These are phyloP conservation scores for Teunomyces panamensis DNA, from an alignment of 805 yeast genomes.

Conservation along the genomic window DNA sequence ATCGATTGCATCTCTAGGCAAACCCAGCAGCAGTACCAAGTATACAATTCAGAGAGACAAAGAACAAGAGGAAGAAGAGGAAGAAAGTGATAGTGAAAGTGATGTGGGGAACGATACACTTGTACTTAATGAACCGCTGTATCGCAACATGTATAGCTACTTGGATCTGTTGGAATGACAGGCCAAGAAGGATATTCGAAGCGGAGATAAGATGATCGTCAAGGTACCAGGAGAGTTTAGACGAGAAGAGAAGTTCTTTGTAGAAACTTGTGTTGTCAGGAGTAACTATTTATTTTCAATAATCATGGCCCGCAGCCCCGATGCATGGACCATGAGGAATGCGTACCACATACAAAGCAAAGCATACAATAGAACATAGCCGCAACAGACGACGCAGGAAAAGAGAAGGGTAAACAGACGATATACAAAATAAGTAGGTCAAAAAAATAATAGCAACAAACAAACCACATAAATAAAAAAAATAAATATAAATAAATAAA, in stretches of 20 bases:
- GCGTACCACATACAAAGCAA: background rate
- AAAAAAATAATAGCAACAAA: background rate
- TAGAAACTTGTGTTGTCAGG: background rate
- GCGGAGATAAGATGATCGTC: background rate
- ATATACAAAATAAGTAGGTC: background rate
- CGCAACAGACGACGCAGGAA: background rate
- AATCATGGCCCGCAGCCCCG: background rate
- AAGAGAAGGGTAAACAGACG: background rate
- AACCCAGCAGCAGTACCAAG: constrained; percentile 1
- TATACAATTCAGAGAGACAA: background rate
- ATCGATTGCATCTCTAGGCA: background rate
- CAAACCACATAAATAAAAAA: too few relatives aligned
- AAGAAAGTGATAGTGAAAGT: background rate
- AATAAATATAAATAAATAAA: background rate
- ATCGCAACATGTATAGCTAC: background rate
- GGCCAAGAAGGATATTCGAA: background rate
- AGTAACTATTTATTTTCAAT: too few relatives aligned
- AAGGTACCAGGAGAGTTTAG: background rate
- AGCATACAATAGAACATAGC: background rate
- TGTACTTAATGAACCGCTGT: constrained; percentile 2
- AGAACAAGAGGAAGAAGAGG: background rate
- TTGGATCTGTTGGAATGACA: constrained; percentile 4
- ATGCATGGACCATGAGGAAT: background rate
- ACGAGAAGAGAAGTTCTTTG: background rate
- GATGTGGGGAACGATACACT: constrained; percentile 6